phyloP scores from a whole-genome alignment of 2,329 filamentous ascomycete species.

The Pseudocercospora macadamiae region DNA sequence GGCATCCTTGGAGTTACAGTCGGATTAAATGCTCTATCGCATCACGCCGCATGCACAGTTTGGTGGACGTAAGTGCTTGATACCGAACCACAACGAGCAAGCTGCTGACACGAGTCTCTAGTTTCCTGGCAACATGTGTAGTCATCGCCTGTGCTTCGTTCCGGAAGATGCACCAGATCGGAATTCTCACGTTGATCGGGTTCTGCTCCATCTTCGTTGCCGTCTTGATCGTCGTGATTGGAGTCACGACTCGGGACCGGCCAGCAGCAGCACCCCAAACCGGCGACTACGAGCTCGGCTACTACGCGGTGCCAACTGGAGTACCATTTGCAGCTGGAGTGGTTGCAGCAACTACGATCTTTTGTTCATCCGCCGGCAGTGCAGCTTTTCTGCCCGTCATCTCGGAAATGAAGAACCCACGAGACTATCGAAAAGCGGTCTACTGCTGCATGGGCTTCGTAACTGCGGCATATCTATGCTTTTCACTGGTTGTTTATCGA shows the following conservation, averaged over 20 bases:
- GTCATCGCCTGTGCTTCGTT: conserved; percentile 53
- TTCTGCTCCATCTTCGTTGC: conserved; percentile 63
- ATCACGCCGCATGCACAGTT: conserved; percentile 62
- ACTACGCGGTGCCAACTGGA: conserved; percentile 54
- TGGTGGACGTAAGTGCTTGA: conserved; percentile 46
- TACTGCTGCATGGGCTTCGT: conserved; percentile 63
- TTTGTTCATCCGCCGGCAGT: conserved; percentile 60
- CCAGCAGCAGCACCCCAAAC: conserved; percentile 63
- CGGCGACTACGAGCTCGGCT: conserved; percentile 63
- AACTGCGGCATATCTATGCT: conserved; percentile 59
- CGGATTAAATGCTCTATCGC: conserved; percentile 62
- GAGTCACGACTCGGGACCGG: conserved; percentile 59
- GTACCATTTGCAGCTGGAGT: conserved; percentile 63
- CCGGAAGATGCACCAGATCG: conserved; percentile 61
- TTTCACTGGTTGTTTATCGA: conserved; percentile 63
- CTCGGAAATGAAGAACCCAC: conserved; percentile 64
- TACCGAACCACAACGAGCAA: not conserved
- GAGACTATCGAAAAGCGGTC: conserved; percentile 64
- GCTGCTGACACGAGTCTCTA: not conserved
- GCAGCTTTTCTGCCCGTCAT: conserved; percentile 66
- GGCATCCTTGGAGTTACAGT: conserved; percentile 63
- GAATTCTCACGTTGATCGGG: conserved; percentile 64
- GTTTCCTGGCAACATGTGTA: conserved; percentile 55
- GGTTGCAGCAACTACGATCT: conserved; percentile 61
- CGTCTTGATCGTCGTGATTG: conserved; percentile 46